Evolutionary conservation across 345 rosid species (phyloP).

Genomic region (Arabidopsis thaliana): TAIR10.1 NC_003070.9:29616501-29617000

Average conservation of each 20-base stretch:
- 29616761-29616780: neutral
- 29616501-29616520: no score
- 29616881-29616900: no score
- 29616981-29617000: no score
- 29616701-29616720: neutral
- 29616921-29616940: neutral
- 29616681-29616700: neutral
- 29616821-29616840: no score
- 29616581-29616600: conserved; percentile 12
- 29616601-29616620: neutral
- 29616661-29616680: conserved; percentile 8
- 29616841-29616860: no score
- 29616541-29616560: neutral
- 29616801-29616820: no score
- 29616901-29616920: neutral
- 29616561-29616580: conserved; percentile 7
- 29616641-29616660: neutral
- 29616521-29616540: no score
- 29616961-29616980: no score
- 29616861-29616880: no score
- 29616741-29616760: no score
- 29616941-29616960: neutral
- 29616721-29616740: neutral
- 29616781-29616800: no score
- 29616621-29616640: conserved; percentile 18